Percentiles rank a stretch among this genome's conserved stretches.
These are phyloP conservation scores for Myriosclerotinia duriaeana DNA, from an alignment of 2,329 filamentous ascomycete species.

Conservation along the genomic window DNA sequence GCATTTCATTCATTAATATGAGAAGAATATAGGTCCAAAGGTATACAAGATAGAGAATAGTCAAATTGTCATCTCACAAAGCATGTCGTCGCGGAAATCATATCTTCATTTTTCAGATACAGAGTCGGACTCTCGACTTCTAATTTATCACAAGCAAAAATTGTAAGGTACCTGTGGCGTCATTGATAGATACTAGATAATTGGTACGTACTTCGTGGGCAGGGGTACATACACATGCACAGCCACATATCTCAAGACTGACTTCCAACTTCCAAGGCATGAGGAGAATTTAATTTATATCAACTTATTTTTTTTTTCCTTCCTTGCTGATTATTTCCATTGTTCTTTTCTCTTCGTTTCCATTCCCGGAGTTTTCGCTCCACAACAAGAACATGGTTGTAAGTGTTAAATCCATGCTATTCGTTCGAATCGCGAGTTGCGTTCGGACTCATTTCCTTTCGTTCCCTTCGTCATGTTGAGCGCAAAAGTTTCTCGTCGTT, in stretches of 20 bases:
- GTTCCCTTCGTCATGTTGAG: slow-evolving; percentile 30
- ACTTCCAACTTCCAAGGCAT: too few relatives aligned
- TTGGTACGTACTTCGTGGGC: too few relatives aligned
- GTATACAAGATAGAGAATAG: neutral
- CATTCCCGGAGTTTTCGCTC: slow-evolving; percentile 22
- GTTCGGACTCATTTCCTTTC: slow-evolving; percentile 24
- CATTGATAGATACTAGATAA: neutral
- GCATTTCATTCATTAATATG: neutral
- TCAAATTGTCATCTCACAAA: neutral
- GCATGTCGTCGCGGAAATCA: neutral
- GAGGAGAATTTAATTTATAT: too few relatives aligned
- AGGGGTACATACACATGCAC: too few relatives aligned
- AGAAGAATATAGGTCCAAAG: neutral
- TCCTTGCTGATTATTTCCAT: neutral
- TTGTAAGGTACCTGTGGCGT: neutral
- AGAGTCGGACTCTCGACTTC: too few relatives aligned
- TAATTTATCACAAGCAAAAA: slow-evolving; percentile 4
- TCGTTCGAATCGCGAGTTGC: slow-evolving; percentile 11
- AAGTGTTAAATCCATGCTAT: slow-evolving; percentile 18
- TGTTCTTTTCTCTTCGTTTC: slow-evolving; percentile 1
- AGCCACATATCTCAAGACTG: too few relatives aligned
- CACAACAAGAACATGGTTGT: slow-evolving; percentile 25
- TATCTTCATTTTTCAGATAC: slow-evolving; percentile 1
- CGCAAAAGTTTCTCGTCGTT: slow-evolving; percentile 30
- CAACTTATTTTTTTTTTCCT: too few relatives aligned